Conservation (phyloP, 2,329 filamentous ascomycete species). For the Monilinia polystroma region DNA sequence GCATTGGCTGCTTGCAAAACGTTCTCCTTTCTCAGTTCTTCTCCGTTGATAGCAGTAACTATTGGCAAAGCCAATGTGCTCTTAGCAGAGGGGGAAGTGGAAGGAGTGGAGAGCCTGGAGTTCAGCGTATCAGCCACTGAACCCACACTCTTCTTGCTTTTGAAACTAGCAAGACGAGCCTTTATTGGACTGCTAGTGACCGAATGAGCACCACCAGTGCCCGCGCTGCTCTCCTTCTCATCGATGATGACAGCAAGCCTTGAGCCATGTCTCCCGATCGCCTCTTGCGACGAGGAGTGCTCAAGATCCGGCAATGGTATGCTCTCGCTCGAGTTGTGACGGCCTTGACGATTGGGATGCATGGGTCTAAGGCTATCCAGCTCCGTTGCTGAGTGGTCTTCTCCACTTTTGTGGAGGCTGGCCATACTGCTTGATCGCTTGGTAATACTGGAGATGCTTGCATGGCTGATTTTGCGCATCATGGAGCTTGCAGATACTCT, state of each 20-base stretch:
- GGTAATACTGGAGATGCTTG: constrained; percentile 71
- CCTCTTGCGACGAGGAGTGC: constrained; percentile 22
- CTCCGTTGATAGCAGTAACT: constrained; percentile 26
- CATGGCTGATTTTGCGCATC: constrained; percentile 77
- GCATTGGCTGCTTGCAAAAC: constrained; percentile 16
- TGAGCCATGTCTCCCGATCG: constrained; percentile 16
- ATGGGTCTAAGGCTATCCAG: constrained; percentile 26
- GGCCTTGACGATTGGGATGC: constrained; percentile 22
- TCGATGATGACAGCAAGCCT: constrained; percentile 37
- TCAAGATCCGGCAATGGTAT: constrained; percentile 27
- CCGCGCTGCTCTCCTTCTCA: constrained; percentile 35
- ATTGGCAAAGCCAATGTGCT: constrained; percentile 29
- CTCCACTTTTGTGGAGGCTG: constrained; percentile 34
- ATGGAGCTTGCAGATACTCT: constrained; percentile 79
- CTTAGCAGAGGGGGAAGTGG: constrained; percentile 35
- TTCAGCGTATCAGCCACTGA: constrained; percentile 25
- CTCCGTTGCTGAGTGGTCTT: constrained; percentile 30
- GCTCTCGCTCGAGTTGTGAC: constrained; percentile 27
- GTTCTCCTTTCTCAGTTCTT: constrained; percentile 35
- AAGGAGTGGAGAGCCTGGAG: constrained; percentile 27
- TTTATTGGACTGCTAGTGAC: constrained; percentile 16
- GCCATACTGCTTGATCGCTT: constrained; percentile 56
- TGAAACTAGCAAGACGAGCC: constrained; percentile 33
- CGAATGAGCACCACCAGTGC: constrained; percentile 27
- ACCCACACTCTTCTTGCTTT: constrained; percentile 33